Evolutionary conservation across 2,329 filamentous ascomycete species (phyloP), one percentile per base, ranked within the genome.

Genomic region (Fusarium sororula): DNA sequence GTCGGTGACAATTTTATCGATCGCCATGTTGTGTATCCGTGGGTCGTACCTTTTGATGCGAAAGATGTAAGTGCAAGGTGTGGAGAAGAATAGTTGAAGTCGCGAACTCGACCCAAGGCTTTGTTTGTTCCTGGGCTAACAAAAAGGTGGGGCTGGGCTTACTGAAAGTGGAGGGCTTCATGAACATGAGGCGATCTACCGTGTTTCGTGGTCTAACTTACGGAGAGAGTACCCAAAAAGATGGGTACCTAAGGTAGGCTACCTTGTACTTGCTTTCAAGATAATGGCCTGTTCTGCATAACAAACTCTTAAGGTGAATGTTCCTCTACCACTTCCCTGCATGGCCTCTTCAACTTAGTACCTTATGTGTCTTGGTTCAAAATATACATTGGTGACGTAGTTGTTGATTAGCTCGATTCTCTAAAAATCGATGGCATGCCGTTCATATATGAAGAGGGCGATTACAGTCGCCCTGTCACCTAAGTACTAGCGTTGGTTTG

Each of bases 1-100:
- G 62, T 86, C 84, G 28, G 79, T 82, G 63, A 86, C 79, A 48
- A 85, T 80, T 42, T 82, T 80, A 54, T 83, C 82, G 76, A 84
- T 78, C 17, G 81, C 79, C 84, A 85, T 84, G 15, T 35, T 68
- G 32, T 32, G n/a, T 44, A 30, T 38, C 13, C 30, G 28, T n/a
- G 26, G 26, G 14, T 24, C 38, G 18, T 28, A 24, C 12, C 30
- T 39, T 14, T 44, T 20, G 28, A 63, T 44, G 28, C 11, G 26
- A 28, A 32, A 24, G 28, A 41, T 41, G 38, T 30, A 45, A 48
- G 32, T 50, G 48, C 28, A 39, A 55, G 55, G 35, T 38, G 63
- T 59, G 38, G 32, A 39, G 47, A 50, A 42, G 47, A 45, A 35
- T 37, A 37, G 32, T 35, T 57, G 54, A 38, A 53, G 48, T 32